Evolutionary conservation across 805 yeast species (phyloP).

Genomic region (Candida yuanshanica): DNA sequence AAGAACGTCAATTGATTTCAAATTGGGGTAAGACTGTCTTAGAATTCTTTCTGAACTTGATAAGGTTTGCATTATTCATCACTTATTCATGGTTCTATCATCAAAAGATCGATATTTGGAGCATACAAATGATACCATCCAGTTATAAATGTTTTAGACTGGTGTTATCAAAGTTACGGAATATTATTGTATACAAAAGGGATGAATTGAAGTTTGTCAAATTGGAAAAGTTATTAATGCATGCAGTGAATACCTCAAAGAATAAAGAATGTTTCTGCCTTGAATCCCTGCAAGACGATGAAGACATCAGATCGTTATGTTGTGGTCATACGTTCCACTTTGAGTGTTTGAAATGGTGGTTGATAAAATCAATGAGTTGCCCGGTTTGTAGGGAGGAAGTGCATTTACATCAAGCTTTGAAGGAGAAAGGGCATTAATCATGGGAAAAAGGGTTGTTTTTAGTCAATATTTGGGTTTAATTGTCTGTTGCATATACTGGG

Average conservation of each 20-base stretch:
- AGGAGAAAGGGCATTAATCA: too few species aligned
- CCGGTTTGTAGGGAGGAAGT: conserved; percentile 18
- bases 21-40: conserved; percentile 1
- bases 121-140: conserved; percentile 13
- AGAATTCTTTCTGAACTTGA: conserved; percentile 10
- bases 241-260: neutral
- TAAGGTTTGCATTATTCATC: conserved; percentile 11
- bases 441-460: too few species aligned
- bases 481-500: too few species aligned
- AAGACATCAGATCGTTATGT: conserved; percentile 8
- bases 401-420: neutral
- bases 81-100: conserved; percentile 13
- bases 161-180: conserved; percentile 14
- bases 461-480: too few species aligned
- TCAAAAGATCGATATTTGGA: conserved; percentile 9
- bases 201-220: conserved; percentile 5
- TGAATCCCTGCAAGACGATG: conserved; percentile 2
- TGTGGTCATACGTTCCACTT: conserved; percentile 20
- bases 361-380: conserved; percentile 17
- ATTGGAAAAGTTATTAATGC: neutral
- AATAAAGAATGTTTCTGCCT: conserved; percentile 18
- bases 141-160: conserved; percentile 18
- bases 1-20: conserved; percentile 1
- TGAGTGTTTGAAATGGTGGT: conserved; percentile 21
- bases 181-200: conserved; percentile 10